Evolutionary conservation across 2,329 filamentous ascomycete species (phyloP), one percentile per base, ranked within the genome.

Genomic region (Pyrenophora graminea): DNA sequence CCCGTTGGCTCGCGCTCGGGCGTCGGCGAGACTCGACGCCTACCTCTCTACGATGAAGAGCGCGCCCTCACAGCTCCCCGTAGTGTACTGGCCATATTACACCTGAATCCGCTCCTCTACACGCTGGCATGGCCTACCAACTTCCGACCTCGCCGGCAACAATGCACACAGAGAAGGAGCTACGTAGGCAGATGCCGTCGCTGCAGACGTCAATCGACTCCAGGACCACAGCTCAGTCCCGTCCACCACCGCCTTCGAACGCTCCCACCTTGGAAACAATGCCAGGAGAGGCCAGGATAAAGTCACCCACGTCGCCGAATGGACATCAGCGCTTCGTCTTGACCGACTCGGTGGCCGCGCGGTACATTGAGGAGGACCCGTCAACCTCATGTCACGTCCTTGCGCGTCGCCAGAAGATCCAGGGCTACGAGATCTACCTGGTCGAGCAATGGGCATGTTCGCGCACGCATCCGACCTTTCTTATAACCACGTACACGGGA

Each of bases 401-500:
- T 58, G 85, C 92, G 62, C 86, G 88, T 45, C 84, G 85, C 48
- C 80, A 82, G 42, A 78, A 82, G 42, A 81, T 99, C 5, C 77
- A 83, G 54, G 93, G 93, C 59, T 97, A 97, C 74, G 92, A 97
- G 72, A 80, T 93, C 55, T 97, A 97, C 73, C 77, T 97, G 13
- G 91, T 97, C 59, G 94, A 97, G 73, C 94, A 99, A 79, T 99
- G 94, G 94, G 91, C 91, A 5, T 97, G 92, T 74, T 97, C 93
- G 10, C 85, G 94, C 45, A 83, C 86, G 49, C 91, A 95, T 56
- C 93, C 93, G 1, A 97, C 93, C 13, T 89, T 96, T 58, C 84
- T 96, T 42, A 95, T 97, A 59, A 89, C 89, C 36, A 96, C 92
- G 3, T 97, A 94, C 68, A 97, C 93, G 0, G 94, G 93, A 47